Percentiles rank a stretch among this genome's conserved stretches.
These are phyloP conservation scores for Entophlyctis luteolus DNA, from an alignment of 192 early-diverging fungal species.

Conservation along the genomic window DNA sequence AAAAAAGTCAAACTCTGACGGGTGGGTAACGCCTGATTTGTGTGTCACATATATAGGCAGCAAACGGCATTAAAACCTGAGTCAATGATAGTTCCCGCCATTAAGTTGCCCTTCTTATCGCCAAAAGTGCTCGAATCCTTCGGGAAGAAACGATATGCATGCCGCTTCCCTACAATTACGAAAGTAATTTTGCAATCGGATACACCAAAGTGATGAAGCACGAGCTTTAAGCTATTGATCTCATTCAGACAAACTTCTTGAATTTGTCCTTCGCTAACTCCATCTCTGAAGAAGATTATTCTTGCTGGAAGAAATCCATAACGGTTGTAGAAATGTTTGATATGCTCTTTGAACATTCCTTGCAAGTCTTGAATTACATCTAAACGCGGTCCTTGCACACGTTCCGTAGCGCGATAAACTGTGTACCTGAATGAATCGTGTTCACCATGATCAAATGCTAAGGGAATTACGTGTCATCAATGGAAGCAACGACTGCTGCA, in stretches of 20 bases:
- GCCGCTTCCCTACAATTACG: constrained; percentile 48
- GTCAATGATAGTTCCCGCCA: constrained; percentile 65
- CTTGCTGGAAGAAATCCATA: constrained; percentile 31
- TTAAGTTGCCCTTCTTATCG: constrained; percentile 65
- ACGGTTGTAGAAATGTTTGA: constrained; percentile 32
- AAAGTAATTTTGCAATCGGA: constrained; percentile 39
- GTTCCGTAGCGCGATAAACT: constrained; percentile 31
- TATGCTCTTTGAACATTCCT: constrained; percentile 32
- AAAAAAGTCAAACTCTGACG: constrained; percentile 79
- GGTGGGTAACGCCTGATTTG: constrained; percentile 69
- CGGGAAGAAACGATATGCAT: constrained; percentile 63
- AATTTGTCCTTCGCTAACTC: constrained; percentile 56
- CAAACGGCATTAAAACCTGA: not conserved
- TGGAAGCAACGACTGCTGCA: constrained; percentile 45
- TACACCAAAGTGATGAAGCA: constrained; percentile 21
- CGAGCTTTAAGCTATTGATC: constrained; percentile 44
- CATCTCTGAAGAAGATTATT: constrained; percentile 61
- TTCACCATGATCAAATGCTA: no score
- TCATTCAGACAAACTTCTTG: constrained; percentile 42
- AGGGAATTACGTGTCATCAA: constrained; percentile 31
- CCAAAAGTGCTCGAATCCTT: constrained; percentile 63
- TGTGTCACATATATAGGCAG: constrained; percentile 23
- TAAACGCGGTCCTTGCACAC: constrained; percentile 35
- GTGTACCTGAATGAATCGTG: no score
- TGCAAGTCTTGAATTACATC: constrained; percentile 45